Evolutionary conservation across 305 asterid species (phyloP), one percentile per base, ranked within the genome.

Genomic region (Fraxinus velutina): DNA sequence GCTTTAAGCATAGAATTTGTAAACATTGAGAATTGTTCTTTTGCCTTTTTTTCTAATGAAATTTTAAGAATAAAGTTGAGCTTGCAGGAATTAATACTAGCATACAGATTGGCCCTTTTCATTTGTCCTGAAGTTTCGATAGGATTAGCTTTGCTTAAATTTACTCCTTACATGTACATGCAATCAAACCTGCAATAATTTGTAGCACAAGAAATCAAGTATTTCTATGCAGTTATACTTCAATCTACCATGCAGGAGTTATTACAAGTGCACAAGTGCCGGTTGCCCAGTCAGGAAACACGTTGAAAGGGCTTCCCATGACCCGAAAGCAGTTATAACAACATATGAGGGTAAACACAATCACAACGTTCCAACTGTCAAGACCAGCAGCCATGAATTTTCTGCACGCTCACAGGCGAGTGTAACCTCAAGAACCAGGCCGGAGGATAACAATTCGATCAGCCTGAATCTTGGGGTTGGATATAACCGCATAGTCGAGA

Each of bases 331-430:
- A 57, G 99, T 96, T 68, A 96, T 96, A 79, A 96, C 99, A 12
- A 94, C 99, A 6, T 96, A 96, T 6, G 99, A 96, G 84, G 99
- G 99, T 15, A 96, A 94, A 85, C 99, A 94, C 92, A 92, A 92
- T 87, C 98, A 96, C 10, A 95, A 93, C n/a, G 97, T 96, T 73
- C 98, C 99, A 1, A 88, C 89, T 57, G 94, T 93, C 64, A 89
- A 88, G 85, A 89, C 86, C 87, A 92, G 84, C 87, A 91, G 86
- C 90, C 92, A 90, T 79, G 98, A 90, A 42, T 85, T 88, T 70
- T 83, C 88, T 3, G 92, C 88, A 64, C 75, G 84, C 17, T 36
- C 88, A 27, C 66, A 84, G 12, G 85, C 85, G 37, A 86, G 68
- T 78, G 90, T 88, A 83, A 37, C 83, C 13, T 73, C 90, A 10